Percentiles rank a stretch among this genome's conserved stretches.
These are phyloP conservation scores for Aspergillus tubingensis DNA, from an alignment of 2,329 filamentous ascomycete genomes.

Conservation along the genomic window DNA sequence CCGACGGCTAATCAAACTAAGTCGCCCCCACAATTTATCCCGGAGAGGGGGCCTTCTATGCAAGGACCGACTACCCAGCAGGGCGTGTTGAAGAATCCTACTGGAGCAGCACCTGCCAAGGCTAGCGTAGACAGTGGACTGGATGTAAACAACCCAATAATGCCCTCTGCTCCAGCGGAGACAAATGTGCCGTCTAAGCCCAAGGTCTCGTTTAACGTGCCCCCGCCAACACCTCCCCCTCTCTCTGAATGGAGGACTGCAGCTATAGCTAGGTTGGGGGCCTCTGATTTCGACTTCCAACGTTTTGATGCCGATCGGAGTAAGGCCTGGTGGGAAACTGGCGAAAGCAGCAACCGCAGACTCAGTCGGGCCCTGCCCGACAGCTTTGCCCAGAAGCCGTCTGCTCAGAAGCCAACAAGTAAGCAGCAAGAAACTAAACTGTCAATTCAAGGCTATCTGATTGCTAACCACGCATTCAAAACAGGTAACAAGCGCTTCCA, in stretches of 20 bases:
- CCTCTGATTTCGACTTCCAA: constrained; percentile 62
- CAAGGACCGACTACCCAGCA: not conserved
- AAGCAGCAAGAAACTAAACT: constrained; percentile 12
- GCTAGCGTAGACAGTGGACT: constrained; percentile 5
- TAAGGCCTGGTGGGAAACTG: constrained; percentile 77
- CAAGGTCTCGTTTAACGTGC: constrained; percentile 50
- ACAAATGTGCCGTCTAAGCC: constrained; percentile 30
- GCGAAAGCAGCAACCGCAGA: constrained; percentile 49
- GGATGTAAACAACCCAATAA: constrained; percentile 14
- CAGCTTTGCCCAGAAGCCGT: constrained; percentile 34
- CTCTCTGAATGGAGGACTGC: constrained; percentile 69
- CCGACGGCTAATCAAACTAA: not conserved
- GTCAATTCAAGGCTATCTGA: not conserved
- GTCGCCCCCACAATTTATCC: constrained; percentile 3
- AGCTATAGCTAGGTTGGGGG: constrained; percentile 62
- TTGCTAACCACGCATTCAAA: constrained; percentile 3
- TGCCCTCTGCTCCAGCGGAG: constrained; percentile 22
- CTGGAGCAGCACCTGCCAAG: not conserved
- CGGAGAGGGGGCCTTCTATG: not conserved
- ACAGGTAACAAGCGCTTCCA: constrained; percentile 67
- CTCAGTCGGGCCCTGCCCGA: constrained; percentile 48
- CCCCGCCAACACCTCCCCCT: constrained; percentile 48
- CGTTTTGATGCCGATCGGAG: constrained; percentile 51
- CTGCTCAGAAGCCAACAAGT: constrained; percentile 36
- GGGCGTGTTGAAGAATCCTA: not conserved